Conservation (phyloP, 305 asterid genomes). For the Fraxinus ornus region DNA sequence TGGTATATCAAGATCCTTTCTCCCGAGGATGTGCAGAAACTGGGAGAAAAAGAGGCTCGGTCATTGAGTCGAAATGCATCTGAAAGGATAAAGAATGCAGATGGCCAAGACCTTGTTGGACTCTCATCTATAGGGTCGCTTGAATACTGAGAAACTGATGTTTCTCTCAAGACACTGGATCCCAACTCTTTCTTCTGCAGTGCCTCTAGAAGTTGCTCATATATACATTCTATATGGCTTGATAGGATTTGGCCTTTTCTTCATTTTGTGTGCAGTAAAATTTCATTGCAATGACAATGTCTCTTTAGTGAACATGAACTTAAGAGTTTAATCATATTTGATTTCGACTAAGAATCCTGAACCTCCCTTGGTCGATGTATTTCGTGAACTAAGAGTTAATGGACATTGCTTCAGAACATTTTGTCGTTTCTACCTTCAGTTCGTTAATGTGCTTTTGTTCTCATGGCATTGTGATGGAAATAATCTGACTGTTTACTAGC, state of each 20-base stretch:
- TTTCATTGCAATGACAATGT: background rate
- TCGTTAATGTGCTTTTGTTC: background rate
- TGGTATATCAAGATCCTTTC: conserved; percentile 97
- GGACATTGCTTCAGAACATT: background rate
- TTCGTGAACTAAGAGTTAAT: background rate
- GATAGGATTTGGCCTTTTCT: background rate
- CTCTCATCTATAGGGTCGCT: conserved; percentile 62
- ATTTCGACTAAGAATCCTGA: background rate
- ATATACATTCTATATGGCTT: background rate
- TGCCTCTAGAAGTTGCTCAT: background rate
- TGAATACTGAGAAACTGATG: conserved; percentile 34
- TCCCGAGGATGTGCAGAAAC: conserved; percentile 76
- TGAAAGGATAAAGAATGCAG: conserved; percentile 44
- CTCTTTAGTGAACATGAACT: background rate
- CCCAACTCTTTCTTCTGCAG: background rate
- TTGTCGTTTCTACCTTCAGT: background rate
- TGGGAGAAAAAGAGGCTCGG: conserved; percentile 71
- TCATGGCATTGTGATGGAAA: too few relatives aligned
- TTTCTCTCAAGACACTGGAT: conserved; percentile 10
- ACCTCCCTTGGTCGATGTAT: background rate
- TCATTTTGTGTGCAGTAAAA: background rate
- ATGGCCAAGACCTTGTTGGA: conserved; percentile 43
- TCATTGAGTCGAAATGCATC: conserved; percentile 45
- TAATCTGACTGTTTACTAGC: too few relatives aligned
- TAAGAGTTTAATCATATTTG: background rate